phyloP scores from a whole-genome alignment of 768 basidiomycete species.

The Leccinum truebloodii region DNA sequence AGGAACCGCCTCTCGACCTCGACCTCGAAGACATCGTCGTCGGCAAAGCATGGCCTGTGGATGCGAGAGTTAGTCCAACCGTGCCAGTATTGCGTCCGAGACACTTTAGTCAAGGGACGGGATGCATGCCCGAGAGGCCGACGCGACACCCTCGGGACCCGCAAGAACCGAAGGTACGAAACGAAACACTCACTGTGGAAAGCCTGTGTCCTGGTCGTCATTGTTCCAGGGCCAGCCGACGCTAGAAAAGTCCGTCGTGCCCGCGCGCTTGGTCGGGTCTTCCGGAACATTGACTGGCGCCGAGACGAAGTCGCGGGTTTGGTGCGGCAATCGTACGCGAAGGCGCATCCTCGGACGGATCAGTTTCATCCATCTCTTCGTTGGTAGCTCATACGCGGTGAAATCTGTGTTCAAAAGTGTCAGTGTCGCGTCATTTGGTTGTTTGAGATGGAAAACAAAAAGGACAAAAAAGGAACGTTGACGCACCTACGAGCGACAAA shows the following conservation, averaged over 20 bases:
- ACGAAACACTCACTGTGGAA: conserved; percentile 17
- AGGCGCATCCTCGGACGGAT: conserved; percentile 26
- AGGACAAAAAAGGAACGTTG: background rate
- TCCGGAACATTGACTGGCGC: conserved; percentile 8
- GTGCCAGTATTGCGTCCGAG: conserved; percentile 2
- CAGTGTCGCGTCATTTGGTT: background rate
- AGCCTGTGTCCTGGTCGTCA: background rate
- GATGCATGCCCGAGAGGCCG: background rate
- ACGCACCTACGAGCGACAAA: conserved; percentile 23
- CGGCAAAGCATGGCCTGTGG: conserved; percentile 16
- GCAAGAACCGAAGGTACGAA: background rate
- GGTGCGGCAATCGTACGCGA: conserved; percentile 12
- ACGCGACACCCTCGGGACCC: background rate
- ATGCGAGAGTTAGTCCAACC: background rate
- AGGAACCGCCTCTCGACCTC: conserved; percentile 23
- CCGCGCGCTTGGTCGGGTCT: conserved; percentile 1
- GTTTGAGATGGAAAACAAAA: background rate
- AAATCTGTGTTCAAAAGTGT: conserved; percentile 17
- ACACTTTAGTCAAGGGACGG: too few species aligned
- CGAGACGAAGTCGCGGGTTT: conserved; percentile 19
- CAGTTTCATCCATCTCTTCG: conserved; percentile 20
- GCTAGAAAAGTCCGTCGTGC: background rate
- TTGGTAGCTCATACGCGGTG: conserved; percentile 25
- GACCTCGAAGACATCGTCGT: conserved; percentile 22
- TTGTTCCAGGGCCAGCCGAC: conserved; percentile 20